Evolutionary conservation across 2,329 filamentous ascomycete species (phyloP).

Genomic region (Botrytis aclada): DNA sequence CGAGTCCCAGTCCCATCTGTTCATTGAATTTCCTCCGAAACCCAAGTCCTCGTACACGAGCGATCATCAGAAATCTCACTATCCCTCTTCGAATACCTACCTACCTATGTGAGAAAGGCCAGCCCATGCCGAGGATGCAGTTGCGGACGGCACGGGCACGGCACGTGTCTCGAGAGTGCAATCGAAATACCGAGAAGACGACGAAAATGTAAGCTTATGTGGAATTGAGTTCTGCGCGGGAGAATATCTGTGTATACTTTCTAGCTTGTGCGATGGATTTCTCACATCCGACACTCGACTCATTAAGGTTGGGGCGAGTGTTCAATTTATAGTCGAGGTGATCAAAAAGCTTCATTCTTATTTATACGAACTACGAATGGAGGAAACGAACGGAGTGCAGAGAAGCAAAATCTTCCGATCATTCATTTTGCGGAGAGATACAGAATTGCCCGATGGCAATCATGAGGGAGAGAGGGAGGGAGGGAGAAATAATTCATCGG

Average conservation of each 20-base stretch:
- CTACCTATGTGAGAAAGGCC: too few species aligned
- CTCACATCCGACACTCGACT: too few species aligned
- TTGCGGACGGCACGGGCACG: too few species aligned
- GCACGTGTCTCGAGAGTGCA: too few species aligned
- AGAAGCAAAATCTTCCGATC: not conserved
- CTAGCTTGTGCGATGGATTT: not conserved
- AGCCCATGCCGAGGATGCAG: too few species aligned
- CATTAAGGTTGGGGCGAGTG: too few species aligned
- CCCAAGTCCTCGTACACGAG: fast-evolving
- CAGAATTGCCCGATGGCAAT: slow-evolving; percentile 17
- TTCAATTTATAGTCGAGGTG: not conserved
- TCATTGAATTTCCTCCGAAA: too few species aligned
- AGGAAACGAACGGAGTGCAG: not conserved
- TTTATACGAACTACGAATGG: slow-evolving; percentile 12
- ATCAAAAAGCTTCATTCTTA: not conserved
- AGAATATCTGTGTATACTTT: too few species aligned
- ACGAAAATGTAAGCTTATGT: not conserved
- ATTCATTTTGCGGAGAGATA: not conserved
- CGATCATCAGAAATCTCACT: too few species aligned
- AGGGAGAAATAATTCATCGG: not conserved
- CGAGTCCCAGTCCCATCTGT: not conserved
- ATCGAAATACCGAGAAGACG: not conserved
- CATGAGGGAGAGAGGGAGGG: slow-evolving; percentile 9
- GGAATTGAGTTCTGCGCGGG: not conserved
- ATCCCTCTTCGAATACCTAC: too few species aligned